These are phyloP conservation scores for Carallia pectinifolia DNA, from an alignment of 345 rosid genomes.

Conservation along the genomic window DNA sequence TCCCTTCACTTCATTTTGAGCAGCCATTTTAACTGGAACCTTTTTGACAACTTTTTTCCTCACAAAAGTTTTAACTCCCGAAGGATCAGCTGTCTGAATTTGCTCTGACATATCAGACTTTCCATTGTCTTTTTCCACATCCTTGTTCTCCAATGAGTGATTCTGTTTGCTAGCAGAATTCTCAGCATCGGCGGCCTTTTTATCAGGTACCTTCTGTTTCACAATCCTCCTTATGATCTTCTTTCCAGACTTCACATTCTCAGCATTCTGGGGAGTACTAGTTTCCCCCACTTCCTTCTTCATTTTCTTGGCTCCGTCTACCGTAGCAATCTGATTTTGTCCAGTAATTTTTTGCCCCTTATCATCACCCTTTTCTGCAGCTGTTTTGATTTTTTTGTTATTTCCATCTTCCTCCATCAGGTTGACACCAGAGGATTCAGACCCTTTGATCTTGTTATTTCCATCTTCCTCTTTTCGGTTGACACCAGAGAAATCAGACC, in stretches of 20 bases:
- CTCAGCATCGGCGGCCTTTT: conserved; percentile 40
- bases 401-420: conserved; percentile 36
- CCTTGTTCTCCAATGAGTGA: conserved; percentile 41
- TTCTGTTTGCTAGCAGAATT: conserved; percentile 38
- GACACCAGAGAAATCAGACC: conserved; percentile 33
- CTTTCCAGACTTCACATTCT: conserved; percentile 54
- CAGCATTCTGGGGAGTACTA: conserved; percentile 38
- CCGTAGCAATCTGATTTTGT: conserved; percentile 30
- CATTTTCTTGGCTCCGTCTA: conserved; percentile 32
- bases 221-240: conserved; percentile 81
- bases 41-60: conserved; percentile 54
- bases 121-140: conserved; percentile 39
- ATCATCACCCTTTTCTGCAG: conserved; percentile 32
- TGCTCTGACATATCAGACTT: conserved; percentile 41
- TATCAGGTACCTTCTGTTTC: conserved; percentile 50
- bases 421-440: conserved; percentile 35
- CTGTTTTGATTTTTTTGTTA: conserved; percentile 36
- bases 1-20: conserved; percentile 39
- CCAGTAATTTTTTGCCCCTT: conserved; percentile 31
- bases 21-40: conserved; percentile 31
- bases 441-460: conserved; percentile 14
- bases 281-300: conserved; percentile 43
- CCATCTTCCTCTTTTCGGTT: conserved; percentile 39
- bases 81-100: conserved; percentile 38
- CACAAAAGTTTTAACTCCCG: conserved; percentile 46